Base-by-base conservation (phyloP, 2,329 filamentous ascomycete genomes). In the Alternaria metachromatica region DNA sequence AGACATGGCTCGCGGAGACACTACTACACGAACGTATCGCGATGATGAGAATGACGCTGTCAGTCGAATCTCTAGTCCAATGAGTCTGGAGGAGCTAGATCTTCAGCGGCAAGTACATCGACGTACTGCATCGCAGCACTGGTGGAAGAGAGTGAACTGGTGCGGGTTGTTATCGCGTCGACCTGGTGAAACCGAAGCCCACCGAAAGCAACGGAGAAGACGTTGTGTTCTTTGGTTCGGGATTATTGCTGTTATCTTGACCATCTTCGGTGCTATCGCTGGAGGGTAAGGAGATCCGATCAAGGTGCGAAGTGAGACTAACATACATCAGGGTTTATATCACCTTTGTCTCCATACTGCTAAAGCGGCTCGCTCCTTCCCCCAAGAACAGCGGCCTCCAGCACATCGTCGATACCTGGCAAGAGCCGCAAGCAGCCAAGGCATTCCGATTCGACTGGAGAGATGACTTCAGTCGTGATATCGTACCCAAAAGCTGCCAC, bases 401-500 rank as follows among this genome's bases (percentile, higher is more conserved):
- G 9, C 60, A 65, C 49, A 73, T 78, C 45, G 65, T 75, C 41
- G 46, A 68, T 3, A 59, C 57, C 15, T 78, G 73, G 73, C 67
- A 67, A 66, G 73, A 76, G 55, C 75, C 76, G 2, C 59, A 70
- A 25, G 44, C 44, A 5, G 63, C 66, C 12, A 70, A 67, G 15
- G 60, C 71, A 2, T 71, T 66, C 23, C 54, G 65, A 18, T 73
- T 71, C 28, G 61, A 71, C 15, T 81, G 80, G 72, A 73, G 72
- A 23, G 77, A 80, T 8, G 76, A 80, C 58, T 77, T 81, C 65
- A 80, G 77, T 41, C 72, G 78, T 53, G 76, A 78, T 54, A 76
- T 82, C 18, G 66, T 76, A 1, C 77, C 80, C 0, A 79, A 80
- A 54, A 69, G 67, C 26, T 76, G 72, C 55, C 81, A 83, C 65